Evolutionary conservation across 257 asterid genomes (phyloP).

Genomic region (Gentiana straminea): DNA sequence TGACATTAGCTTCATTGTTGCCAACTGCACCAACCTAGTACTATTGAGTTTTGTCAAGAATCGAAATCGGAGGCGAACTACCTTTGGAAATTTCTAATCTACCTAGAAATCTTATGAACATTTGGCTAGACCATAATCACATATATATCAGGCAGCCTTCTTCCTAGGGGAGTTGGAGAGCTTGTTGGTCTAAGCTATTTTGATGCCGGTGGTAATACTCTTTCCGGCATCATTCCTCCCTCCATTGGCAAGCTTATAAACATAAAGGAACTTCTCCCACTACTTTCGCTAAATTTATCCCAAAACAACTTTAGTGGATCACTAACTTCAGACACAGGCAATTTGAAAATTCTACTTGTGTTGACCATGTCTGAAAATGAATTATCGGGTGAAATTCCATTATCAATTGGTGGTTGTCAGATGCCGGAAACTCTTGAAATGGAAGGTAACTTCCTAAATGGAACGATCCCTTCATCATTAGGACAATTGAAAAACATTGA

Average conservation of each 20-base stretch:
- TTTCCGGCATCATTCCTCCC: constrained; percentile 14
- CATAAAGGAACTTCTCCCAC: constrained; percentile 14
- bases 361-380: constrained; percentile 18
- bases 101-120: constrained; percentile 11
- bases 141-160: constrained; percentile 22
- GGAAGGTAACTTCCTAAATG: no score
- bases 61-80: constrained; percentile 17
- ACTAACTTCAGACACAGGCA: constrained; percentile 8
- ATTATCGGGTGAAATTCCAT: constrained; percentile 23
- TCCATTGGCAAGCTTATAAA: constrained; percentile 2
- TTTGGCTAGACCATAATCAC: constrained; percentile 16
- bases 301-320: no score
- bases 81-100: constrained; percentile 25
- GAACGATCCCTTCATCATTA: no score
- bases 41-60: constrained; percentile 9
- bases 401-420: constrained; percentile 14
- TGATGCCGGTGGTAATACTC: constrained; percentile 8
- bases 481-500: constrained; percentile 2
- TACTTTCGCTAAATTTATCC: not conserved
- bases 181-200: constrained; percentile 5
- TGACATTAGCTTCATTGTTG: constrained; percentile 18
- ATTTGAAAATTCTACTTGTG: constrained; percentile 5
- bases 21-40: not conserved
- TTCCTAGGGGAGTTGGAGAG: constrained; percentile 8
- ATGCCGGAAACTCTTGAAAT: constrained; percentile 2